Conservation (phyloP, 805 yeast genomes). For the Sporopachydermia quercuum region DNA sequence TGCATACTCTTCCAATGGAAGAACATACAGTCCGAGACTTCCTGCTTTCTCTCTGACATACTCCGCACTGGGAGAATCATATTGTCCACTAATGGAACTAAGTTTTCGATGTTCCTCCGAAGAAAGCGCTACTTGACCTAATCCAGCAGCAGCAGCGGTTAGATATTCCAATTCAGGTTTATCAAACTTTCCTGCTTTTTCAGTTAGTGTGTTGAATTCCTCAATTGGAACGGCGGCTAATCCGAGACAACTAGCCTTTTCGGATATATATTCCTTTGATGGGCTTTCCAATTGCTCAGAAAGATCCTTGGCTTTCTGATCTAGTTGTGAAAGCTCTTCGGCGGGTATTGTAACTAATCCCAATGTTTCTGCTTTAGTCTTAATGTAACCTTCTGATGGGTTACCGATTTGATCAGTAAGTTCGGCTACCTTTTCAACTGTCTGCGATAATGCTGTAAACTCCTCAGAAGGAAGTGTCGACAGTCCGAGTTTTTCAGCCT, state of each 20-base stretch:
- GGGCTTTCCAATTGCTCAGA: slow-evolving; percentile 6
- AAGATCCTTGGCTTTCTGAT: slow-evolving; percentile 12
- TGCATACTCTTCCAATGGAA: slow-evolving; percentile 14
- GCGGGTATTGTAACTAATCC: slow-evolving; percentile 28
- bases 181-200: background rate
- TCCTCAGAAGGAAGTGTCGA: too few relatives aligned
- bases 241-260: slow-evolving; percentile 4
- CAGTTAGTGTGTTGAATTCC: slow-evolving; percentile 4
- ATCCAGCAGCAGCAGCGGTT: slow-evolving; percentile 13
- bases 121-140: slow-evolving; percentile 11
- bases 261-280: slow-evolving; percentile 5
- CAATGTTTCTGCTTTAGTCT: slow-evolving; percentile 23
- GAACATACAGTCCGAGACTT: slow-evolving; percentile 3
- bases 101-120: background rate
- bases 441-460: slow-evolving; percentile 13
- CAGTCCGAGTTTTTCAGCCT: background rate
- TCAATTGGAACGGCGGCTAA: slow-evolving; percentile 9
- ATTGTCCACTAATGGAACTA: background rate
- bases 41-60: slow-evolving; percentile 5
- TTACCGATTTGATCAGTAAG: slow-evolving; percentile 2
- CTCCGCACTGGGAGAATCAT: slow-evolving; percentile 6
- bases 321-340: slow-evolving; percentile 26
- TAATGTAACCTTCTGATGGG: slow-evolving; percentile 12
- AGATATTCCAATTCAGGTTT: background rate
- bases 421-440: slow-evolving; percentile 13